Base-by-base conservation (phyloP, 331 rosid species). In the Rhamnella rubrinervis region DNA sequence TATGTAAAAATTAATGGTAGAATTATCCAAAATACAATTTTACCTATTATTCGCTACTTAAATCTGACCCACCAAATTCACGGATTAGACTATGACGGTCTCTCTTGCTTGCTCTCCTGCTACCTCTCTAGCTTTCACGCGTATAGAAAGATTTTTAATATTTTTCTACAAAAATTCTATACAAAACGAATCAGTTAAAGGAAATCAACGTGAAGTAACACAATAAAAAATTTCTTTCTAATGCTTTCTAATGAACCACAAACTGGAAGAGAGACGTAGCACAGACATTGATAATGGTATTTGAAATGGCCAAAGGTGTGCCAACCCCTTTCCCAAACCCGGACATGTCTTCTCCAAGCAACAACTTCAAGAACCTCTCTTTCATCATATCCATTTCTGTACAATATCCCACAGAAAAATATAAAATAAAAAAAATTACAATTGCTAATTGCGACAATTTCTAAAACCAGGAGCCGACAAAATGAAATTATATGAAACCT, bases 271-370 rank as follows among this genome's bases (percentile, higher is more conserved):
- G 61, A 19, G 69, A 8, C 62, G 65, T 61, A 83, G 85, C 87
- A 77, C 87, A 79, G n/a, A 83, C 85, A 76, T 83, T 83, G 21
- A 85, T 83, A 59, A 83, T 77, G 82, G 87, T 75, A 56, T 83
- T 83, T 63, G 87, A 83, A 71, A 83, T 77, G 28, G 85, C 78
- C 75, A 83, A 61, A 25, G 87, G 72, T 6, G 87, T 65, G 66
- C 78, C 73, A 38, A 83, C 87, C 65, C 87, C 87, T 70, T 80
- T 83, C 1, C 87, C 87, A 61, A 80, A 83, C 25, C 87, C 87
- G 10, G 87, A 83, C 87, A 83, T 83, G 55, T 83, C 87, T 67
- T 83, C 87, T 3, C 87, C 87, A 63, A 83, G 87, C 74, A 83
- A 47, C 80, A 83, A 69, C 56, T 83, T 83, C 13, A 85, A 52